These are phyloP conservation scores for Rhypophila decipiens DNA, from an alignment of 495 filamentous ascomycete species.

Conservation along the genomic window DNA sequence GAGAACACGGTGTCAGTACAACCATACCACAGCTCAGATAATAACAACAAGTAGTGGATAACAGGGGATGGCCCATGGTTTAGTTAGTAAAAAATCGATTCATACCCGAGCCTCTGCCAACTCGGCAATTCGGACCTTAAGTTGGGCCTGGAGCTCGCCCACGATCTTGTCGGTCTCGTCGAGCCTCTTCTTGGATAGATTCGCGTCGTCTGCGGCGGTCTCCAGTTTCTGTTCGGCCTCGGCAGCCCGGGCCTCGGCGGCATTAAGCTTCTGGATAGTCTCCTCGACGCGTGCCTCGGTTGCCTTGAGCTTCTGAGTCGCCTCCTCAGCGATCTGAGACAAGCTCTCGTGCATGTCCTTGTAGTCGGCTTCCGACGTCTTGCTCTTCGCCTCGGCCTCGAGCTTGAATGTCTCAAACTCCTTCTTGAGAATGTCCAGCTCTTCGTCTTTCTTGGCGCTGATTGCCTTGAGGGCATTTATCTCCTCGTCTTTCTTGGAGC, in stretches of 20 bases:
- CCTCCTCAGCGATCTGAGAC: conserved; percentile 43
- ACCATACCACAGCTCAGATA: neutral
- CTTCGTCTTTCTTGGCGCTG: conserved; percentile 24
- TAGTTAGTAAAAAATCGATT: no score
- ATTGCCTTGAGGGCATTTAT: neutral
- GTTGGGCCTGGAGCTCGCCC: conserved; percentile 38
- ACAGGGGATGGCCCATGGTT: no score
- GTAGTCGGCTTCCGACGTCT: conserved; percentile 47
- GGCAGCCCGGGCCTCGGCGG: conserved; percentile 31
- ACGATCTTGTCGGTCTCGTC: conserved; percentile 35
- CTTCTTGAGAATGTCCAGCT: conserved; percentile 33
- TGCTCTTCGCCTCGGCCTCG: conserved; percentile 33
- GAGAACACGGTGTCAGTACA: neutral
- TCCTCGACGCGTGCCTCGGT: conserved; percentile 31
- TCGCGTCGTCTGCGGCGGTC: no score
- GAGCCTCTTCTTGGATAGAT: no score
- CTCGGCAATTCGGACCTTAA: conserved; percentile 49
- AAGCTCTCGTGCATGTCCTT: conserved; percentile 51
- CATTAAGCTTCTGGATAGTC: no score
- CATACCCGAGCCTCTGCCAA: conserved; percentile 46
- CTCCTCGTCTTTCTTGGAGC: conserved; percentile 9
- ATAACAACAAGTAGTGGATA: neutral
- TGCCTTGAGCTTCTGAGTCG: conserved; percentile 33
- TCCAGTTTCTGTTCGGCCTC: no score
- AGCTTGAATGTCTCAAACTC: conserved; percentile 40